Conservation (phyloP, 2,329 filamentous ascomycete genomes). For the Ophiostoma quercus region DNA sequence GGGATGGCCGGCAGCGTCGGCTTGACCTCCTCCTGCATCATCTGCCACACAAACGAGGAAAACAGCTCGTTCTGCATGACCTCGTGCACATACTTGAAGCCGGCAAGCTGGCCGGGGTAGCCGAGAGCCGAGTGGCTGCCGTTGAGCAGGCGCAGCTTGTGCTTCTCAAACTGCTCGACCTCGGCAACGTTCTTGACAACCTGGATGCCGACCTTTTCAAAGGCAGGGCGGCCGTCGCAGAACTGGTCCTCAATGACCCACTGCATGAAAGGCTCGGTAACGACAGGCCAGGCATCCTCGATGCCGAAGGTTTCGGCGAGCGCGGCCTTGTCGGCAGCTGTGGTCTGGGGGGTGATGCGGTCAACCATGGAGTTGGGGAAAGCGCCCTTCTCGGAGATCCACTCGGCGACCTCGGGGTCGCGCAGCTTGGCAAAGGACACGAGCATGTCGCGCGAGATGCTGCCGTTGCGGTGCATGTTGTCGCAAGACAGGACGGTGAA, state of each 20-base stretch:
- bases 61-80: slow-evolving; percentile 47
- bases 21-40: slow-evolving; percentile 53
- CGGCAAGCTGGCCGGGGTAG: slow-evolving; percentile 47
- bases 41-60: slow-evolving; percentile 46
- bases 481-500: slow-evolving; percentile 53
- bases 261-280: slow-evolving; percentile 53
- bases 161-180: slow-evolving; percentile 52
- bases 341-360: slow-evolving; percentile 50
- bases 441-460: slow-evolving; percentile 50
- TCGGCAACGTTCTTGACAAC: slow-evolving; percentile 47
- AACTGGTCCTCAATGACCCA: slow-evolving; percentile 53
- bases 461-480: slow-evolving; percentile 54
- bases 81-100: slow-evolving; percentile 51
- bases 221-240: slow-evolving; percentile 46
- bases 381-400: slow-evolving; percentile 44
- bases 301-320: slow-evolving; percentile 44
- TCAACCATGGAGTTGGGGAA: slow-evolving; percentile 55
- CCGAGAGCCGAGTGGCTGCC: slow-evolving; percentile 49
- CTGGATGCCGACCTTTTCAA: slow-evolving; percentile 50
- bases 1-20: slow-evolving; percentile 47
- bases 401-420: slow-evolving; percentile 44
- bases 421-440: slow-evolving; percentile 45
- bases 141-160: slow-evolving; percentile 52
- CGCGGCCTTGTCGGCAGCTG: slow-evolving; percentile 40
- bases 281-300: slow-evolving; percentile 49